Evolutionary conservation across 345 rosid species (phyloP), one percentile per base, ranked within the genome.

Genomic region (Eucalyptus erythrocorys): DNA sequence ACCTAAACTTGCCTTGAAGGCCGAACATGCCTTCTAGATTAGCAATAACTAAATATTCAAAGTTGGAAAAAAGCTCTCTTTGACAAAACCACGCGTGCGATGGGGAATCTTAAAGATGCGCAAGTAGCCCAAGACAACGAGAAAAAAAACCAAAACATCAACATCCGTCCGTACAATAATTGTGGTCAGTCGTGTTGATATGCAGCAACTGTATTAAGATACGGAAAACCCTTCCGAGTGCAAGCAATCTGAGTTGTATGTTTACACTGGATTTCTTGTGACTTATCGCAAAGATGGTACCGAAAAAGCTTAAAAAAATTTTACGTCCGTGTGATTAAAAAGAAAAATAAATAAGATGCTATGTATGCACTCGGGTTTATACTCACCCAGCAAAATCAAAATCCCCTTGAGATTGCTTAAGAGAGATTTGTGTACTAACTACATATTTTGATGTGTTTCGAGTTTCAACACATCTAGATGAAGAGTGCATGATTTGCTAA

Each of bases 251-350:
- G n/a, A 59, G 32, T 59, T 12, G n/a, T 14, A 14, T 7, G 37
- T 64, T 64, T 64, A 27, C 16, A 14, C 2, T 14, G 10, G 37
- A 64, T 64, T 64, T 14, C 76, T 64, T 16, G 10, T 4, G 76
- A 13, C 19, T 6, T 14, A 64, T 7, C 19, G 9, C 17, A n/a
- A 13, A n/a, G 10, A n/a, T 14, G 34, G 8, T 7, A 2, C 32
- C 10, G 30, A 59, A 26, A 30, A 30, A 14, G n/a, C 37, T 64
- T 0, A 0, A 64, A 13, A n/a, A n/a, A 30, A 13, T 14, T 7
- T 43, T 19, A n/a, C 10, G 76, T 64, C 14, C 19, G 37, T 0
- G 19, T 64, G 37, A 64, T 59, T 2, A 5, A 59, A 59, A 0
- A 8, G 5, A 55, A 1, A 59, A 59, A 59, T 3, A 59, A 30